These are phyloP conservation scores for Kodamaea restingae DNA, from an alignment of 805 yeast genomes.

Conservation along the genomic window DNA sequence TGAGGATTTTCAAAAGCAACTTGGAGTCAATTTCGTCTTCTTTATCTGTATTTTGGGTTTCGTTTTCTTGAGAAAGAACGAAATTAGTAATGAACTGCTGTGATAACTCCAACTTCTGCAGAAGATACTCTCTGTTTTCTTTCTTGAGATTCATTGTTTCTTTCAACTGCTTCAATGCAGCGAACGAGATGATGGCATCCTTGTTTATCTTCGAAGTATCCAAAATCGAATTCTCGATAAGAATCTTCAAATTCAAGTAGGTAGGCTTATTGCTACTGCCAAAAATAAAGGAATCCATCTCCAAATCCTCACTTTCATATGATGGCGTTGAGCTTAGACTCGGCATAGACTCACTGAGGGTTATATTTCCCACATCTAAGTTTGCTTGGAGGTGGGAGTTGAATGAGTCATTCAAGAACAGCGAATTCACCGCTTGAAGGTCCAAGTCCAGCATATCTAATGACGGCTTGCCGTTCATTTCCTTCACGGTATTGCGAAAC, in stretches of 20 bases:
- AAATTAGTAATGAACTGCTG: conserved; percentile 32
- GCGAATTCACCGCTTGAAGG: conserved; percentile 15
- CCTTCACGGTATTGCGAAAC: conserved; percentile 22
- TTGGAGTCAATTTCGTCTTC: conserved; percentile 21
- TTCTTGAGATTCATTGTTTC: conserved; percentile 24
- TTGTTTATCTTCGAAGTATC: conserved; percentile 34
- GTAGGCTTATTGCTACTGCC: conserved; percentile 19
- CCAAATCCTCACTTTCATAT: conserved; percentile 16
- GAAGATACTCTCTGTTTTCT: conserved; percentile 29
- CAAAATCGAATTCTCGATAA: conserved; percentile 44
- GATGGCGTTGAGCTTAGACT: conserved; percentile 18
- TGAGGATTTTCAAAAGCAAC: conserved; percentile 28
- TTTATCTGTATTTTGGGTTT: conserved; percentile 41
- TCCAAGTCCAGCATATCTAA: not conserved
- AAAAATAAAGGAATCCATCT: conserved; percentile 16
- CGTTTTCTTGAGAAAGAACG: conserved; percentile 41
- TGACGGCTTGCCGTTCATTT: conserved; percentile 8
- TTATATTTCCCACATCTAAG: conserved; percentile 25
- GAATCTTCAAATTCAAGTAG: conserved; percentile 38
- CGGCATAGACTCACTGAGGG: conserved; percentile 11
- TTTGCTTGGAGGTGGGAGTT: conserved; percentile 31
- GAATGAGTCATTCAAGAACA: conserved; percentile 28
- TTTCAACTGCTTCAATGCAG: conserved; percentile 26
- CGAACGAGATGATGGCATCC: conserved; percentile 30
- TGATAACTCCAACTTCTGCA: conserved; percentile 27